Evolutionary conservation across 306 rosid species (phyloP).

Genomic region (Castanea crenata): DNA sequence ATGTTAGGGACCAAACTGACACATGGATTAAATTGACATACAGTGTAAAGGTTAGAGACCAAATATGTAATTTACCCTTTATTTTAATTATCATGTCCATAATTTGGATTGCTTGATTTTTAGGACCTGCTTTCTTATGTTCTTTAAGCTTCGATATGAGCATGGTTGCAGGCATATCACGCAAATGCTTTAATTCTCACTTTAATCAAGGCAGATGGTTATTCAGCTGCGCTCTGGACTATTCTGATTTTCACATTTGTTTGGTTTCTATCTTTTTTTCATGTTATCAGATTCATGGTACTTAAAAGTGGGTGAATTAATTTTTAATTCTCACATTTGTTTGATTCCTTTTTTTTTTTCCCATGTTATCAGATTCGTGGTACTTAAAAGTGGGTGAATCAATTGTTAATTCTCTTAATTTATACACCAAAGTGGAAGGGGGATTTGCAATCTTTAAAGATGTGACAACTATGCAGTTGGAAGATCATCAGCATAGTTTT

Average conservation of each 20-base stretch:
- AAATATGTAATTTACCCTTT: no score
- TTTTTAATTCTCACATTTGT: constrained; percentile 59
- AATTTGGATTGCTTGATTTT: background rate
- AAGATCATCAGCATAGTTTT: constrained; percentile 98
- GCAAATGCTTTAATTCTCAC: background rate
- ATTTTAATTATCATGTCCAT: background rate
- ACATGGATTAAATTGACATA: no score
- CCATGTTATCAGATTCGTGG: constrained; percentile 77
- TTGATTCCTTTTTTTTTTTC: constrained; percentile 1
- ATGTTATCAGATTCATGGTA: constrained; percentile 84
- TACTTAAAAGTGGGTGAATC: constrained; percentile 92
- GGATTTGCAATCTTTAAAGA: constrained; percentile 94
- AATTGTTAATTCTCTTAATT: constrained; percentile 74
- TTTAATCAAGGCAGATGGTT: background rate
- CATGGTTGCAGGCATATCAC: background rate
- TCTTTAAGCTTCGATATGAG: background rate
- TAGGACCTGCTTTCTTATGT: background rate
- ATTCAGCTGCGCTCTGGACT: background rate
- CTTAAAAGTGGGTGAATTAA: constrained; percentile 86
- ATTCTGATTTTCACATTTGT: constrained; percentile 16
- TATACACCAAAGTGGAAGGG: constrained; percentile 79
- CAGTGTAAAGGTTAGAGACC: no score
- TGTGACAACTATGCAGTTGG: constrained; percentile 90
- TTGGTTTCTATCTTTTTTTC: constrained; percentile 11
- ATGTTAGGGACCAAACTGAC: no score